Percentiles rank a stretch among this genome's conserved stretches.
phyloP scores from a whole-genome alignment of 345 rosid species.

The Corymbia maculata region DNA sequence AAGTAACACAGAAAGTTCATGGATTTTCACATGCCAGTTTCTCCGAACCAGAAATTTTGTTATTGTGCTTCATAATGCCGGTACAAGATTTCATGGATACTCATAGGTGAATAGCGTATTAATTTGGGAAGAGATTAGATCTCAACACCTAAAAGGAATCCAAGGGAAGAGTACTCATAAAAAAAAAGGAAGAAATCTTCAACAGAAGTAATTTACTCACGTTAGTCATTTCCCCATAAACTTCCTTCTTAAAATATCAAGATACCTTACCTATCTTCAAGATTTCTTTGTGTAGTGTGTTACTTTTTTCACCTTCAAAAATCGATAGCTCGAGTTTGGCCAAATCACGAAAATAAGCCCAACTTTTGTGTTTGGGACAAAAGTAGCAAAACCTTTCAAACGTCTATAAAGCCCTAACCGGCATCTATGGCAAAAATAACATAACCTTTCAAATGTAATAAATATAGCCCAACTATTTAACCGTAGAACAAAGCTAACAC shows the following conservation, averaged over 20 bases:
- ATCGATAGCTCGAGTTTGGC: neutral
- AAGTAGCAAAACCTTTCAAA: neutral
- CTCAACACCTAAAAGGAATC: neutral
- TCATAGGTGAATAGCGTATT: neutral
- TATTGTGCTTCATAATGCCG: too few species aligned
- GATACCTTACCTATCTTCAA: neutral
- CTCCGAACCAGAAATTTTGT: too few species aligned
- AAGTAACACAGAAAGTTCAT: too few species aligned
- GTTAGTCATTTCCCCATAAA: neutral
- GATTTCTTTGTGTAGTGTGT: too few species aligned
- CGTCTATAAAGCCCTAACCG: neutral
- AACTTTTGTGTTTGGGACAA: neutral
- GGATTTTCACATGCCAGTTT: too few species aligned
- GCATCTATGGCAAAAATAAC: neutral
- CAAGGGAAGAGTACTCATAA: neutral
- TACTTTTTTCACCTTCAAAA: too few species aligned
- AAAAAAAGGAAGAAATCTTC: too few species aligned
- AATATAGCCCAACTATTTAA: neutral
- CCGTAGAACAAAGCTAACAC: too few species aligned
- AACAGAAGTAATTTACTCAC: neutral
- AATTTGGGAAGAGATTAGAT: neutral
- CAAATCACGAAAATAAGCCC: neutral
- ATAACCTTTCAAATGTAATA: neutral
- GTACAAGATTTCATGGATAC: neutral
- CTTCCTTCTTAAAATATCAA: neutral